Base-by-base conservation (phyloP, 805 yeast genomes). In the Schizosaccharomyces pombe region DNA sequence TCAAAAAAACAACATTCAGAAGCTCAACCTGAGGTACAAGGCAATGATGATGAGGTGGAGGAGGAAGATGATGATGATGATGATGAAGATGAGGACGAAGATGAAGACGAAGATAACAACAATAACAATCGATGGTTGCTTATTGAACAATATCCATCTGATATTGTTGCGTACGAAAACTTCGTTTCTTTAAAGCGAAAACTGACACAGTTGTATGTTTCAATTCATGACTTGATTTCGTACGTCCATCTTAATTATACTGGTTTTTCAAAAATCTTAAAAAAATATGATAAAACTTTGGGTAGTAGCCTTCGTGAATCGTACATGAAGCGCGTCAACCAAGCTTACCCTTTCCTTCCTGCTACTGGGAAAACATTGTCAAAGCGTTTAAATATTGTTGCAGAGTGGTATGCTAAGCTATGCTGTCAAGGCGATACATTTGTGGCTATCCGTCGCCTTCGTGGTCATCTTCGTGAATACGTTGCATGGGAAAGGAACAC, bases 401-500 rank as follows among this genome's bases (percentile, higher is more conserved):
- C 75, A 11, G 68, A 67, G 16, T 67, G 75, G 30, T 83, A 77
- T 62, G 81, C 89, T 1, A 65, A 70, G 16, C 65, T 78, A 22
- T 63, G 72, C 8, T 61, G 73, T 59, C 62, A 74, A 65, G 57
- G 68, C 57, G 58, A 71, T 61, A 47, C 58, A 14, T 67, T 62
- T 3, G 63, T 61, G 47, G 82, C 87, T 0, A 69, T 68, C 54
- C 61, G 63, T 43, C 77, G 72, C 65, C 66, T 78, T 47, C 67
- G 73, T 55, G 62, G 75, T 57, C 74, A 77, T 68, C 68, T 89
- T 58, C 73, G 96, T 58, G 98, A 89, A 62, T 94, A 89, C 65
- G 83, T 89, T 34, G 95, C 87, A 19, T 89, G 95, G 93, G 97
- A 89, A 68, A 75, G 98, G 65, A 86, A 86, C 65, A 89, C 96